These are phyloP conservation scores for Penicillium simplicissimum DNA, from an alignment of 495 filamentous ascomycete genomes.

Conservation along the genomic window DNA sequence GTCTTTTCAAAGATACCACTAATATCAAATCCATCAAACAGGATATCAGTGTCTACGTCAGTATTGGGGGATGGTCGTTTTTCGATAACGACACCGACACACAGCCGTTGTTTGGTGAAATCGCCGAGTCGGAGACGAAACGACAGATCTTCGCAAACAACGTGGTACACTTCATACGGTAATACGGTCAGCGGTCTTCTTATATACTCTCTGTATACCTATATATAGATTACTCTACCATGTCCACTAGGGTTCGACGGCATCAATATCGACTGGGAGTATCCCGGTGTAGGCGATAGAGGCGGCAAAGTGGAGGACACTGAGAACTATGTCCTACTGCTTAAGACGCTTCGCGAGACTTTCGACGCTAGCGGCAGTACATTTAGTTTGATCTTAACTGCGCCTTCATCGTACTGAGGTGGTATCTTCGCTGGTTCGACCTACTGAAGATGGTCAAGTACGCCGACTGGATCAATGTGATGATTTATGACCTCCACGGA, in stretches of 20 bases:
- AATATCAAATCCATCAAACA: neutral
- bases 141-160: neutral
- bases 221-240: too few species aligned
- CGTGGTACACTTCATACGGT: neutral
- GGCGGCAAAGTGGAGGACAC: slow-evolving; percentile 42
- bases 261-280: slow-evolving; percentile 52
- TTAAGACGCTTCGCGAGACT: too few species aligned
- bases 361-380: slow-evolving; percentile 22
- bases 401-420: slow-evolving; percentile 50
- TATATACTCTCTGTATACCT: too few species aligned
- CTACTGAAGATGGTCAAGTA: slow-evolving; percentile 13
- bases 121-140: neutral
- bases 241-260: slow-evolving; percentile 52
- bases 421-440: slow-evolving; percentile 56
- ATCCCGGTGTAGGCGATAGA: slow-evolving; percentile 50
- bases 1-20: neutral
- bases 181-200: too few species aligned
- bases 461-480: slow-evolving; percentile 42
- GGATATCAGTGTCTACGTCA: neutral
- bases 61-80: neutral
- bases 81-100: neutral
- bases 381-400: slow-evolving; percentile 45
- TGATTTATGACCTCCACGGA: slow-evolving; percentile 54
- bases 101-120: neutral
- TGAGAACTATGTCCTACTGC: slow-evolving; percentile 47